Conservation (phyloP, 2,329 filamentous ascomycete genomes). For the Pestalotiopsis sp. region DNA sequence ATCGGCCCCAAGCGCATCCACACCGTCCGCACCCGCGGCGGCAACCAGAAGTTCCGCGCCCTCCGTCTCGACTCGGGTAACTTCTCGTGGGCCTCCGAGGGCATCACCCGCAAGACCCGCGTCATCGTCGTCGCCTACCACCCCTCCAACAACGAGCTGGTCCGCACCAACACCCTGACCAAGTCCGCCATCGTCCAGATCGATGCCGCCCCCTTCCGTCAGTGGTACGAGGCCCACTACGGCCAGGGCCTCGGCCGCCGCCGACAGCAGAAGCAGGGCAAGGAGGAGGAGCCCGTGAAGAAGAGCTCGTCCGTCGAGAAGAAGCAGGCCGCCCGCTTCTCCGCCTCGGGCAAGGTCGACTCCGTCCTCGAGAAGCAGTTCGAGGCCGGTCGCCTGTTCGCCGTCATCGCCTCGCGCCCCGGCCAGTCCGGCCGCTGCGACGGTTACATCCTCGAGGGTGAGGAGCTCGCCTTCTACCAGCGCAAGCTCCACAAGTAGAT, state of each 20-base stretch:
- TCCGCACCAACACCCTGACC: constrained; percentile 99
- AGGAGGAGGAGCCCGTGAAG: constrained; percentile 72
- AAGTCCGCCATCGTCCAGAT: constrained; percentile 98
- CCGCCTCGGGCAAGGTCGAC: constrained; percentile 90
- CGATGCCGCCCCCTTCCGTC: constrained; percentile 97
- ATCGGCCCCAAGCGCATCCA: constrained; percentile 97
- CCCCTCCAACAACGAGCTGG: constrained; percentile 99
- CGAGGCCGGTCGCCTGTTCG: constrained; percentile 97
- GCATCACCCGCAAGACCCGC: constrained; percentile 97
- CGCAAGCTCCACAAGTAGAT: constrained; percentile 97
- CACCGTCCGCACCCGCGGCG: constrained; percentile 94
- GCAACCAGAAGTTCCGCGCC: constrained; percentile 99
- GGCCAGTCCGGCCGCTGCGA: constrained; percentile 96
- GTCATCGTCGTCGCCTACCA: constrained; percentile 98
- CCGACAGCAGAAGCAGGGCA: constrained; percentile 81
- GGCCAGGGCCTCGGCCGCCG: constrained; percentile 84
- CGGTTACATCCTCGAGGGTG: constrained; percentile 98
- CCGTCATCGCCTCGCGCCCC: constrained; percentile 87
- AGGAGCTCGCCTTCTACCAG: constrained; percentile 99
- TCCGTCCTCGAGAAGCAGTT: constrained; percentile 93
- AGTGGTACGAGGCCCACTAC: constrained; percentile 99
- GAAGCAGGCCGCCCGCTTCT: constrained; percentile 90
- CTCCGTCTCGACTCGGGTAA: constrained; percentile 98
- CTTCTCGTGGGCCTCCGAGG: constrained; percentile 99
- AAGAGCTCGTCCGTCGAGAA: constrained; percentile 95